A percentile compares a stretch with the other conserved stretches of the same genome.
phyloP scores from a whole-genome alignment of 495 filamentous ascomycete genomes.

The Arthonia radiata region DNA sequence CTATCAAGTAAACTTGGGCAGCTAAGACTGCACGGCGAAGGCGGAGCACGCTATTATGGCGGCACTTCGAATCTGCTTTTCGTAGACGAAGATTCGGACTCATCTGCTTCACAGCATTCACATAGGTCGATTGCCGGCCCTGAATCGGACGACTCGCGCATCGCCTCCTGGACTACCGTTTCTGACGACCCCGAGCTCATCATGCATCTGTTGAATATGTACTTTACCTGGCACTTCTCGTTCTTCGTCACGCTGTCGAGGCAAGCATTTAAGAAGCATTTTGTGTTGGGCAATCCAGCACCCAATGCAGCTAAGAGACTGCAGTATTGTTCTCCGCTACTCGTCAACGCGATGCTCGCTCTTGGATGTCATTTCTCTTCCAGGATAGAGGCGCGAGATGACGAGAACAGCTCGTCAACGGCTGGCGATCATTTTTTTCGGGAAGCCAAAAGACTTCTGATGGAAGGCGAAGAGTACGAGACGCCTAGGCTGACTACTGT shows the following conservation, averaged over 20 bases:
- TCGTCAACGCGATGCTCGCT: slow-evolving; percentile 92
- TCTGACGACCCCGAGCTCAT: slow-evolving; percentile 58
- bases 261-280: slow-evolving; percentile 69
- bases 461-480: slow-evolving; percentile 84
- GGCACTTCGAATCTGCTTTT: slow-evolving; percentile 77
- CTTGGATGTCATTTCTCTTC: slow-evolving; percentile 92
- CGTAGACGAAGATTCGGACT: slow-evolving; percentile 19
- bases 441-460: slow-evolving; percentile 72
- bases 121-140: no score
- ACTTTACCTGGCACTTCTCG: slow-evolving; percentile 95
- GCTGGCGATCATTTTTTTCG: slow-evolving; percentile 94
- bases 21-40: slow-evolving; percentile 63
- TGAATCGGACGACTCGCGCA: slow-evolving; percentile 27
- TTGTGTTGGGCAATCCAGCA: slow-evolving; percentile 35
- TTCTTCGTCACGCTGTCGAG: slow-evolving; percentile 91
- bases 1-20: slow-evolving; percentile 85
- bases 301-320: slow-evolving; percentile 19
- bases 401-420: slow-evolving; percentile 48
- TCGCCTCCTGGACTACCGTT: slow-evolving; percentile 69
- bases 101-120: no score
- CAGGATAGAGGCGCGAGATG: slow-evolving; percentile 38
- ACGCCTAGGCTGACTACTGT: slow-evolving; percentile 80
- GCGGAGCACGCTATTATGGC: slow-evolving; percentile 76
- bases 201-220: slow-evolving; percentile 81
- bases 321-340: slow-evolving; percentile 62